phyloP scores from a whole-genome alignment of 108 stramenopile species.

The Cylindrotheca fusiformis region DNA sequence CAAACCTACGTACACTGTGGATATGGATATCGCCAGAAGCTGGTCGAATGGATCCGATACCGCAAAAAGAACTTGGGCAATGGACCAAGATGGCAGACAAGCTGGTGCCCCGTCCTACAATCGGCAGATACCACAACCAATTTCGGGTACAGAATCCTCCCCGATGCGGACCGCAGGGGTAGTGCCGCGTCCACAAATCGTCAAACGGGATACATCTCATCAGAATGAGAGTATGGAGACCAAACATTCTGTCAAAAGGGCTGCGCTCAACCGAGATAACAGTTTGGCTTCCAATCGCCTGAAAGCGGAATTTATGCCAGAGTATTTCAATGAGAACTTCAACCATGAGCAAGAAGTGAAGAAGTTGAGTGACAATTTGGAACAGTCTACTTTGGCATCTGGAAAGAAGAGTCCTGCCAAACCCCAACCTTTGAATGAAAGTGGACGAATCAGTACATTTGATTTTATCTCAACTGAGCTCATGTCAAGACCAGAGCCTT shows the following conservation, averaged over 20 bases:
- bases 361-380: constrained; percentile 46
- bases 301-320: constrained; percentile 57
- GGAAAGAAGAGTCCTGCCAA: neutral
- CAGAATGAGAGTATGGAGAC: constrained; percentile 73
- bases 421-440: constrained; percentile 14
- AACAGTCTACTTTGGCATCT: constrained; percentile 21
- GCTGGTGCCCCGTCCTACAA: neutral
- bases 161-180: neutral
- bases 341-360: constrained; percentile 53
- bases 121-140: neutral
- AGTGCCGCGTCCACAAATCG: constrained; percentile 55
- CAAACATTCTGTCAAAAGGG: constrained; percentile 66
- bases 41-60: constrained; percentile 27
- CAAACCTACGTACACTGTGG: constrained; percentile 23
- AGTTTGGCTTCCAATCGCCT: constrained; percentile 66
- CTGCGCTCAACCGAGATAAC: constrained; percentile 68
- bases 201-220: constrained; percentile 84
- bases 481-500: constrained; percentile 33
- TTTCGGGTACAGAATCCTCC: constrained; percentile 2
- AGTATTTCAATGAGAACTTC: constrained; percentile 27
- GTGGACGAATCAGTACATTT: constrained; percentile 30
- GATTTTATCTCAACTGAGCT: constrained; percentile 45
- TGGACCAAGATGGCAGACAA: constrained; percentile 7
- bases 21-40: constrained; percentile 31
- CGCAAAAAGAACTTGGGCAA: constrained; percentile 12